Base-by-base conservation (phyloP, 2,329 filamentous ascomycete species). In the Didymellaceae sp. region DNA sequence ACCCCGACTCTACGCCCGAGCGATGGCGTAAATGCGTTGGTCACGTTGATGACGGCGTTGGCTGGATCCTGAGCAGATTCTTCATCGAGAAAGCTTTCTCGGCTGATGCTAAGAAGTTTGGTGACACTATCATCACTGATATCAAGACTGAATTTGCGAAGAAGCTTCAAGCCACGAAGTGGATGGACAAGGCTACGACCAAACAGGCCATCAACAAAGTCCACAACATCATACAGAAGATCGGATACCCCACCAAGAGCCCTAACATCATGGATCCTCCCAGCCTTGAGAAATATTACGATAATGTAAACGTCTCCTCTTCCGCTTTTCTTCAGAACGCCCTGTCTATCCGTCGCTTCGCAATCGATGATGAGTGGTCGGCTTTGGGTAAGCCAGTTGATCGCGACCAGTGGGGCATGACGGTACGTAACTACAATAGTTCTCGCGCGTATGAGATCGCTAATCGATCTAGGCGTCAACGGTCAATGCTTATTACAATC, bases 61-160 rank as follows among this genome's bases (percentile, higher is more conserved):
- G 82, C 2, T 90, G 86, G 86, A 86, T 88, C 39, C 73, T 89
- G 13, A 87, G 85, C 63, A 82, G 86, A 17, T 89, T 90, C 74
- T 91, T 86, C 56, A 78, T 90, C 2, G 82, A 89, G 54, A 83
- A 83, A 39, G 80, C 86, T 1, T 90, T 90, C 62, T 84, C 85
- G 0, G 79, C 85, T 10, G 80, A 84, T 16, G 85, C 86, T 0
- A 88, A 88, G 65, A 73, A 82, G 4, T 82, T 88, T 35, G 86
- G 86, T 13, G 84, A 89, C 50, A 80, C 84, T 45, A 85, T 91
- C 58, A 82, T 90, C n/a, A 81, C 81, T 8, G 85, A 89, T 57
- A 86, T 91, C 66, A 88, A 88, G 68, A 77, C 81, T 13, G 80
- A 83, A 16, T 90, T 90, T 60, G 80, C 82, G 3, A 79, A 82